phyloP scores from a whole-genome alignment of 1,139 yeast genomes.

The Komagataea norvegica region DNA sequence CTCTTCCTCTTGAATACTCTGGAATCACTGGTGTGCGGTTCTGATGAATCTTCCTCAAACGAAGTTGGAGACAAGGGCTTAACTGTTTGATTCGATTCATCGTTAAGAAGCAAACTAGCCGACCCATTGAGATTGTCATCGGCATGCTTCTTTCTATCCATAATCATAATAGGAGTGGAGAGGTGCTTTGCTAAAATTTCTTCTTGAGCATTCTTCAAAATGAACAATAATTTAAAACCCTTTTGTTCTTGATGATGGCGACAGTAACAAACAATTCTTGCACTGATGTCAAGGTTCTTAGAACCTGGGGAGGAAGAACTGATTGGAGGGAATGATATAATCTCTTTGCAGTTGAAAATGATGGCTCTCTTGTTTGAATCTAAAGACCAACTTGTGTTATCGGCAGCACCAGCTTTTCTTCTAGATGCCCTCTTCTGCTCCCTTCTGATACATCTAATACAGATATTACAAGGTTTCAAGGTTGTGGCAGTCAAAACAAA shows the following conservation, averaged over 20 bases:
- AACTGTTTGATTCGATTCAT: conserved; percentile 11
- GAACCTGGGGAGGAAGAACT: conserved; percentile 26
- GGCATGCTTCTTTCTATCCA: conserved; percentile 66
- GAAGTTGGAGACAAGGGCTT: conserved; percentile 53
- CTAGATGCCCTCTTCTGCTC: conserved; percentile 92
- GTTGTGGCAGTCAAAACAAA: conserved; percentile 50
- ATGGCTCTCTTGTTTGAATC: conserved; percentile 73
- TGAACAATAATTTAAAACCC: conserved; percentile 72
- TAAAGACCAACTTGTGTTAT: conserved; percentile 75
- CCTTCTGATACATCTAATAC: conserved; percentile 82
- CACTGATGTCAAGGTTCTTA: conserved; percentile 63
- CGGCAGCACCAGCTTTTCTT: conserved; percentile 65
- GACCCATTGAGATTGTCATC: conserved; percentile 15
- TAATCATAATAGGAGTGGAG: conserved; percentile 76
- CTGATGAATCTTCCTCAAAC: conserved; percentile 63
- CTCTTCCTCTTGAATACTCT: conserved; percentile 38
- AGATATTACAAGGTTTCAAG: conserved; percentile 62
- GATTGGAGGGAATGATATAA: conserved; percentile 63
- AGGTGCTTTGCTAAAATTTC: conserved; percentile 67
- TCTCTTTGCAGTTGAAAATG: conserved; percentile 86
- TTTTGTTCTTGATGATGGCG: conserved; percentile 84
- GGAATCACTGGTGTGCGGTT: conserved; percentile 41
- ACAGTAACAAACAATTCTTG: conserved; percentile 91
- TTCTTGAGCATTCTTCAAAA: conserved; percentile 56
- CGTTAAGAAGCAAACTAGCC: conserved; percentile 13